These are phyloP conservation scores for Mortierella sp. DNA, from an alignment of 371 early-diverging fungal species.

Conservation along the genomic window DNA sequence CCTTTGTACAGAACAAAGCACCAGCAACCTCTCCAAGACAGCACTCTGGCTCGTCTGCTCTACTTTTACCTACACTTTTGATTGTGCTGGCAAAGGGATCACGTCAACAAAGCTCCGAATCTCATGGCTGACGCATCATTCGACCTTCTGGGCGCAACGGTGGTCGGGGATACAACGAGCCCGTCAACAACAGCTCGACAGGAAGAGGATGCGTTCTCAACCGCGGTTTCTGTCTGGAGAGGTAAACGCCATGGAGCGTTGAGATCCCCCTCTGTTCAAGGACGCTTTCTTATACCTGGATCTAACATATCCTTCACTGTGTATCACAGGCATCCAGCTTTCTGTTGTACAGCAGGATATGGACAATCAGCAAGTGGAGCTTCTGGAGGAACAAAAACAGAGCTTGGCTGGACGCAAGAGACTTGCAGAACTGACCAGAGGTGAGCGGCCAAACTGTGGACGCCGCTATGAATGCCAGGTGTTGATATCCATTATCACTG, in stretches of 20 bases:
- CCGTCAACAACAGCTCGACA: conserved; percentile 16
- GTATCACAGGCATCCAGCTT: conserved; percentile 66
- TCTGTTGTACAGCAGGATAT: conserved; percentile 74
- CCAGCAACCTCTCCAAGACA: too few relatives aligned
- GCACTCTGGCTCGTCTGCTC: too few relatives aligned
- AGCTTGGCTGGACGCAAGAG: conserved; percentile 77
- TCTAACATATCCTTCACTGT: neutral
- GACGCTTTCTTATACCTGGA: neutral
- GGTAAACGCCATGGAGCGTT: too few relatives aligned
- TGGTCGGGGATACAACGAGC: conserved; percentile 12
- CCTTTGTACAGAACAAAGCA: too few relatives aligned
- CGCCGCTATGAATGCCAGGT: neutral
- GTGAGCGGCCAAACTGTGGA: conserved; percentile 39
- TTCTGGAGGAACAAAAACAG: conserved; percentile 89
- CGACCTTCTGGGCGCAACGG: conserved; percentile 44
- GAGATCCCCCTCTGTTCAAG: neutral
- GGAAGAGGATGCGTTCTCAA: conserved; percentile 59
- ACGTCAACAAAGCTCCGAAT: too few relatives aligned
- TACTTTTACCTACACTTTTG: too few relatives aligned
- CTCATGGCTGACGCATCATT: conserved; percentile 49
- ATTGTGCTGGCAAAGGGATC: too few relatives aligned
- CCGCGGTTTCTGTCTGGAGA: conserved; percentile 69
- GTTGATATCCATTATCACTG: neutral
- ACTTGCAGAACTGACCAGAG: conserved; percentile 90
- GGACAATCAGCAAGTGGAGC: conserved; percentile 79